Evolutionary conservation across 2,329 filamentous ascomycete species (phyloP).

Genomic region (Aspergillus pseudoviridinutans): DNA sequence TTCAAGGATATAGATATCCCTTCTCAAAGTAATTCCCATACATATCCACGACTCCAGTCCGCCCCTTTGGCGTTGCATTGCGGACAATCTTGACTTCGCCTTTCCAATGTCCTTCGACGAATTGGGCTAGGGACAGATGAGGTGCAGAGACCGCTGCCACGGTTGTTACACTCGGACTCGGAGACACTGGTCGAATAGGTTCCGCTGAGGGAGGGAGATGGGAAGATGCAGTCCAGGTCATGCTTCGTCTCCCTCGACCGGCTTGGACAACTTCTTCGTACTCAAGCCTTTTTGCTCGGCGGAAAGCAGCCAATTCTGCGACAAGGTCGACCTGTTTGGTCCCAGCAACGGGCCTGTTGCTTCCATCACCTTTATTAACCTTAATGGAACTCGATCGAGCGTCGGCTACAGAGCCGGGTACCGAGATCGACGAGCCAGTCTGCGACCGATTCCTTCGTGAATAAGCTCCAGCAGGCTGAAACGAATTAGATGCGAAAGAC

Average conservation of each 20-base stretch:
- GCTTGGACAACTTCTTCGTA: conserved; percentile 38
- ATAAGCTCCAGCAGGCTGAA: conserved; percentile 6
- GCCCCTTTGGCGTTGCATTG: conserved; percentile 34
- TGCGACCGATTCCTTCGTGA: not conserved
- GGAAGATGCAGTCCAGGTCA: conserved; percentile 19
- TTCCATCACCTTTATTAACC: not conserved
- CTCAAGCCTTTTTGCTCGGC: conserved; percentile 49
- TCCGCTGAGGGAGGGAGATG: conserved; percentile 8
- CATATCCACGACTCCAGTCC: conserved; percentile 47
- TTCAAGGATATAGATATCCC: conserved; percentile 49
- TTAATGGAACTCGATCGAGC: not conserved
- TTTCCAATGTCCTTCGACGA: conserved; percentile 57
- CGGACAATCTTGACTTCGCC: conserved; percentile 57
- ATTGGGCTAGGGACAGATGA: conserved; percentile 29
- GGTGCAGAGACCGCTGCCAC: conserved; percentile 11
- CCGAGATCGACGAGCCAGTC: conserved; percentile 3
- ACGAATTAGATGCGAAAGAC: conserved; percentile 5
- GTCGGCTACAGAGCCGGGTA: not conserved
- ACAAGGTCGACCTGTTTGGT: conserved; percentile 47
- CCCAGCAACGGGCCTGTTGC: conserved; percentile 5
- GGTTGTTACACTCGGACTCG: conserved; percentile 11
- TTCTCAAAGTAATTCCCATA: conserved; percentile 54
- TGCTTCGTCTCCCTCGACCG: conserved; percentile 21
- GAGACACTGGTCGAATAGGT: conserved; percentile 8
- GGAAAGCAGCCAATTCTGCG: conserved; percentile 51